Evolutionary conservation across 306 rosid genomes (phyloP).

Genomic region (Neltuma alba): DNA sequence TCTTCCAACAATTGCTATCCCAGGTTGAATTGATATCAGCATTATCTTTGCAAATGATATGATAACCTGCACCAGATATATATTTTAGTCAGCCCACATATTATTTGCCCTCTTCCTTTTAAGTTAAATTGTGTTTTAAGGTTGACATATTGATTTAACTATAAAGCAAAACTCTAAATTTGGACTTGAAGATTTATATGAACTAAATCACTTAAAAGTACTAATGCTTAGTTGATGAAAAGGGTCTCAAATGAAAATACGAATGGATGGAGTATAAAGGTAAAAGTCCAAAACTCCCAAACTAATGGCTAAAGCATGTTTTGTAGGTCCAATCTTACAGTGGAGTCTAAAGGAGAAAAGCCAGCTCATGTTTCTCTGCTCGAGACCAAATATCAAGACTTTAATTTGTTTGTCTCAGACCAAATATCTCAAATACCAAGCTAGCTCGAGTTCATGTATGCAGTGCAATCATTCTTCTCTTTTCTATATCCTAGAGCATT

Average conservation of each 20-base stretch:
- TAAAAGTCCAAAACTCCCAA: neutral
- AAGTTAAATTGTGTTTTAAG: too few relatives aligned
- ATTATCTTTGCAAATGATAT: conserved; percentile 71
- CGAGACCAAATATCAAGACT: neutral
- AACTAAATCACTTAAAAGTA: neutral
- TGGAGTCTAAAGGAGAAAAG: neutral
- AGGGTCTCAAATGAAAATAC: neutral
- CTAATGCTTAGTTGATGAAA: neutral
- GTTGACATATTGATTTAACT: too few relatives aligned
- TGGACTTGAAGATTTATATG: neutral
- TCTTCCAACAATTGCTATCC: conserved; percentile 57
- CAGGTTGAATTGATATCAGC: conserved; percentile 62
- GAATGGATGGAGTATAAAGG: neutral
- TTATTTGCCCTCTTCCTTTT: neutral
- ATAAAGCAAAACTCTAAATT: too few relatives aligned
- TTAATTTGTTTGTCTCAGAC: too few relatives aligned
- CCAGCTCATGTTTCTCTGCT: neutral
- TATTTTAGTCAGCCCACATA: neutral
- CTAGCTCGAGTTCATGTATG: neutral
- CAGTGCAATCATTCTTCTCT: neutral
- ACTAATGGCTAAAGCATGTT: neutral
- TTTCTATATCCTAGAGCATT: neutral
- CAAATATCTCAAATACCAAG: neutral
- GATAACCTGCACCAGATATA: conserved; percentile 49
- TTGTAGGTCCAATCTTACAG: neutral